A percentile compares a stretch with the other conserved stretches of the same genome.
Evolutionary conservation across 352 stramenopile genomes (phyloP).

Genomic region (Sclerospora graminicola): DNA sequence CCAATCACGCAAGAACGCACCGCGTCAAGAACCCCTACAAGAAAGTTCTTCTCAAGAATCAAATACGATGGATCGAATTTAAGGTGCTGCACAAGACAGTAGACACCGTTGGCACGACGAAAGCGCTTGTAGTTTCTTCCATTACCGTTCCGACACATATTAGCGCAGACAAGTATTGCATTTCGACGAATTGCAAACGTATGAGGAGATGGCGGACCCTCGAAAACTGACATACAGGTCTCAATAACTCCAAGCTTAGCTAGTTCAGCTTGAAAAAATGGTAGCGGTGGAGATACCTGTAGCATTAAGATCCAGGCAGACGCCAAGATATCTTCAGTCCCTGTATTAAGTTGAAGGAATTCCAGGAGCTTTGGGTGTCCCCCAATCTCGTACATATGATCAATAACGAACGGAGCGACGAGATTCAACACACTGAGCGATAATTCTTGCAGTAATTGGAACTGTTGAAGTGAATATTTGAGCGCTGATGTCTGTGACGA

Average conservation of each 20-base stretch:
- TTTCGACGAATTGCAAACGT: conserved; percentile 60
- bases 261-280: conserved; percentile 35
- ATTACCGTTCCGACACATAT: conserved; percentile 43
- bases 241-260: conserved; percentile 39
- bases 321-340: too few relatives aligned
- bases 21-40: conserved; percentile 53
- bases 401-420: conserved; percentile 30
- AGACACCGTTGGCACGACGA: conserved; percentile 35
- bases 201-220: conserved; percentile 30
- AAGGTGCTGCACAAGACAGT: conserved; percentile 35
- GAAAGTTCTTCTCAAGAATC: conserved; percentile 55
- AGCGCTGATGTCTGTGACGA: background rate
- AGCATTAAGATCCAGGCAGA: conserved; percentile 53
- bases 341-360: conserved; percentile 32
- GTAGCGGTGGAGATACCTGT: conserved; percentile 24
- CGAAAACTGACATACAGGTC: conserved; percentile 35
- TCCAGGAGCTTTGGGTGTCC: conserved; percentile 39
- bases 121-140: conserved; percentile 45
- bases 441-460: conserved; percentile 42
- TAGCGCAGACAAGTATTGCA: conserved; percentile 42
- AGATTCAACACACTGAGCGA: conserved; percentile 51
- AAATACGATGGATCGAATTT: conserved; percentile 39
- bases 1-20: conserved; percentile 57
- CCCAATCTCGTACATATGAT: conserved; percentile 47
- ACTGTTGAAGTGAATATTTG: conserved; percentile 38